Conservation (phyloP, 225 moss, liverwort and hornwort genomes). For the Physcomitrellopsis africana region DNA sequence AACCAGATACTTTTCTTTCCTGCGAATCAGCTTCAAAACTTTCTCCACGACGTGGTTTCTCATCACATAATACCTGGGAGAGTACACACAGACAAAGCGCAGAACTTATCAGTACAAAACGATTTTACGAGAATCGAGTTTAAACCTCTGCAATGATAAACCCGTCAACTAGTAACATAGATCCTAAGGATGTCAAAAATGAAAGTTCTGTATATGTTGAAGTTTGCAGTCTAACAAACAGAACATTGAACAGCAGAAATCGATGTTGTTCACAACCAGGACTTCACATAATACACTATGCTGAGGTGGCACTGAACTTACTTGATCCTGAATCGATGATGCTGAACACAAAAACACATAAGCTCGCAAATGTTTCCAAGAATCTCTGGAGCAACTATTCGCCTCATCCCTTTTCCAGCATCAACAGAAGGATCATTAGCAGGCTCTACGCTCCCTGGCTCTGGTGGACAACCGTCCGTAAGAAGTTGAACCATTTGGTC, state of each 20-base stretch:
- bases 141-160: conserved; percentile 8
- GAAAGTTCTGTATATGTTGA: background rate
- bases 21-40: conserved; percentile 86
- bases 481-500: conserved; percentile 94
- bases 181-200: conserved; percentile 12
- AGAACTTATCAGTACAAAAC: conserved; percentile 6
- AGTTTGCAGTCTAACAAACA: conserved; percentile 22
- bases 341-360: conserved; percentile 98
- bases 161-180: background rate
- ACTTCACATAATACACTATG: conserved; percentile 6
- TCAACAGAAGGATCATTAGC: conserved; percentile 55
- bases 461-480: conserved; percentile 77
- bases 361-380: conserved; percentile 98
- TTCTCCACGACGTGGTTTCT: conserved; percentile 96
- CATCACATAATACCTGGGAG: conserved; percentile 92
- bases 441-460: conserved; percentile 51
- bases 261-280: conserved; percentile 18
- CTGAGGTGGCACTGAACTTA: conserved; percentile 43
- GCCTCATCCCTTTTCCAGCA: conserved; percentile 57
- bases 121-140: background rate
- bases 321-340: conserved; percentile 98
- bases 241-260: conserved; percentile 7
- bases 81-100: conserved; percentile 20
- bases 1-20: conserved; percentile 97
- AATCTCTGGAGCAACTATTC: conserved; percentile 83